Conservation (phyloP, 2,329 filamentous ascomycete genomes). For the Talaromyces pinophilus region DNA sequence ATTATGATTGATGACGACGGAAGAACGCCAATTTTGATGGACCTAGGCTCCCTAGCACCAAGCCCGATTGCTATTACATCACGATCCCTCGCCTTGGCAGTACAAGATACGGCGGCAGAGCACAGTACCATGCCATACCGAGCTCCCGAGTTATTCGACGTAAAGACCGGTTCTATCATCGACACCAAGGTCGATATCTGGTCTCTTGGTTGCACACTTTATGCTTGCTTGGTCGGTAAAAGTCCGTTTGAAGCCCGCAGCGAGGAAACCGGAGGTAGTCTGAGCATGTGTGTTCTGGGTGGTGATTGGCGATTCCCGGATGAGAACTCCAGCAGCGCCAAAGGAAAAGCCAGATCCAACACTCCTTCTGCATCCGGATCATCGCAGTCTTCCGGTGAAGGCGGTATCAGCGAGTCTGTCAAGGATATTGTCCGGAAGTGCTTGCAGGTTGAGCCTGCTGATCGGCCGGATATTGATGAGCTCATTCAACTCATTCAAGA, state of each 20-base stretch:
- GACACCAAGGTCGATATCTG: constrained; percentile 98
- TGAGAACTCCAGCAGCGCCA: constrained; percentile 65
- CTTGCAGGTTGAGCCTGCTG: constrained; percentile 79
- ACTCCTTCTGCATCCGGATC: constrained; percentile 20
- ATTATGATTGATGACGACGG: constrained; percentile 98
- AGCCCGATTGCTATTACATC: constrained; percentile 88
- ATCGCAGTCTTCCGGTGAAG: constrained; percentile 6
- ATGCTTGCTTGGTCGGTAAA: constrained; percentile 94
- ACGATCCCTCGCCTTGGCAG: constrained; percentile 82
- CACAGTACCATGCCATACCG: constrained; percentile 99
- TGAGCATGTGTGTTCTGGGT: constrained; percentile 88
- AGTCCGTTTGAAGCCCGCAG: constrained; percentile 94
- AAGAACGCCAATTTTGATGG: constrained; percentile 89
- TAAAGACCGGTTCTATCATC: constrained; percentile 86
- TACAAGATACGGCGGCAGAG: constrained; percentile 92
- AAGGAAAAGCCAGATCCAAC: constrained; percentile 56
- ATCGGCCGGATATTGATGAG: constrained; percentile 84
- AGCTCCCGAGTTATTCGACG: constrained; percentile 95
- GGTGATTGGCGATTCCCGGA: constrained; percentile 98
- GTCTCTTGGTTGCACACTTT: constrained; percentile 96
- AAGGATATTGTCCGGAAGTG: constrained; percentile 86
- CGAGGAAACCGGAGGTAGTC: constrained; percentile 90
- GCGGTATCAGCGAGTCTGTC: constrained; percentile 72
- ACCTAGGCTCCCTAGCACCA: constrained; percentile 85
- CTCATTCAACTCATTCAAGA: constrained; percentile 76